phyloP scores from a whole-genome alignment of 148 eudicot species.

The Rhododendron williamsianum region DNA sequence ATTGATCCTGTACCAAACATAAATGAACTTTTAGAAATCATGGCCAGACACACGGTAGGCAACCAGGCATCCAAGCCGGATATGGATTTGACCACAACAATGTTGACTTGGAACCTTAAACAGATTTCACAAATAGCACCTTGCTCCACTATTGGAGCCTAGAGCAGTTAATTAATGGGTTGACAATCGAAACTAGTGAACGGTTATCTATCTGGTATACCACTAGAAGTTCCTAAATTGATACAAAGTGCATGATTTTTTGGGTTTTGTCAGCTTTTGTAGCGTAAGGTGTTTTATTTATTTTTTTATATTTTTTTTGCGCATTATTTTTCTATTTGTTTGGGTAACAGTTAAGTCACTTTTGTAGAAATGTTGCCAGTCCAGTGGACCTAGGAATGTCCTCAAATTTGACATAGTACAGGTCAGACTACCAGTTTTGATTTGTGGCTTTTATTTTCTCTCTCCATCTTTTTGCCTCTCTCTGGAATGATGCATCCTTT shows the following conservation, averaged over 20 bases:
- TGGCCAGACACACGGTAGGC: neutral
- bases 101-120: neutral
- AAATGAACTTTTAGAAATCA: neutral
- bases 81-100: neutral
- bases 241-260: neutral
- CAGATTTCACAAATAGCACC: no score
- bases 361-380: neutral
- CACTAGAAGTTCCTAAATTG: neutral
- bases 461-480: neutral
- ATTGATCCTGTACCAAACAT: neutral
- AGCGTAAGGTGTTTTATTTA: neutral
- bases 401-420: neutral
- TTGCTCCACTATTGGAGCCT: neutral
- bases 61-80: neutral
- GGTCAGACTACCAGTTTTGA: neutral
- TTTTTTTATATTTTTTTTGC: neutral
- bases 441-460: neutral
- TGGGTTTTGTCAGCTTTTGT: neutral
- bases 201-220: neutral
- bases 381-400: neutral
- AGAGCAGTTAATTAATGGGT: neutral
- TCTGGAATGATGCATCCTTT: constrained; percentile 36
- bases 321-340: neutral
- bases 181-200: neutral
- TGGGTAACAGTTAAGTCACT: neutral